Percentiles rank a stretch among this genome's conserved stretches.
Evolutionary conservation across 75 land plant genomes (phyloP).

Genomic region (Cunninghamia lanceolata): DNA sequence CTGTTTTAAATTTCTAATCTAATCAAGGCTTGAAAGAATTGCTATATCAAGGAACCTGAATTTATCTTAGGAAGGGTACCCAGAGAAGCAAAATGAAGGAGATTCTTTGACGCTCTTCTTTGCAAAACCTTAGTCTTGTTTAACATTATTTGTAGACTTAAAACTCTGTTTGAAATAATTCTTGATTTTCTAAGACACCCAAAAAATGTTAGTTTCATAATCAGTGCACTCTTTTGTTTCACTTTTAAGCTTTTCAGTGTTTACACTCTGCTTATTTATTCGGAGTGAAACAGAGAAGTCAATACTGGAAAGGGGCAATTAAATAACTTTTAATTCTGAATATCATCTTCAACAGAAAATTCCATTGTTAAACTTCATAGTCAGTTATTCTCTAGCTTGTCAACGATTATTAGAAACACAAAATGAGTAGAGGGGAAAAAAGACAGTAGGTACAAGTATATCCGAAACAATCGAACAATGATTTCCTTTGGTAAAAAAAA

Average conservation of each 20-base stretch:
- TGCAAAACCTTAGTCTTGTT: background rate
- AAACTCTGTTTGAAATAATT: background rate
- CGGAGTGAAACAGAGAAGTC: background rate
- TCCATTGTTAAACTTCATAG: background rate
- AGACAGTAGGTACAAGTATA: background rate
- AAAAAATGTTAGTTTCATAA: too few species aligned
- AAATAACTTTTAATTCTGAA: background rate
- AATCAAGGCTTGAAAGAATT: background rate
- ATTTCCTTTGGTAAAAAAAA: background rate
- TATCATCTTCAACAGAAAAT: background rate
- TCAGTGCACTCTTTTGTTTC: too few species aligned
- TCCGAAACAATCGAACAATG: background rate
- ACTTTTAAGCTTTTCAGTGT: background rate
- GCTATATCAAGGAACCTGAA: background rate
- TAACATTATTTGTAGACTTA: background rate
- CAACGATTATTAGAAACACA: background rate
- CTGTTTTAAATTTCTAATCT: background rate
- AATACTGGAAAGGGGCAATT: background rate
- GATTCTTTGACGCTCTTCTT: background rate
- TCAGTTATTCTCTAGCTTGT: background rate
- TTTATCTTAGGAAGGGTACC: background rate
- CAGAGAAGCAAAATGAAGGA: background rate
- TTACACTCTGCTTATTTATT: background rate
- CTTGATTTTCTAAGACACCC: background rate
- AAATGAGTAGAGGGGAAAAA: background rate